Base-by-base conservation (phyloP, 2,329 filamentous ascomycete genomes). In the Alternaria tenuissima region DNA sequence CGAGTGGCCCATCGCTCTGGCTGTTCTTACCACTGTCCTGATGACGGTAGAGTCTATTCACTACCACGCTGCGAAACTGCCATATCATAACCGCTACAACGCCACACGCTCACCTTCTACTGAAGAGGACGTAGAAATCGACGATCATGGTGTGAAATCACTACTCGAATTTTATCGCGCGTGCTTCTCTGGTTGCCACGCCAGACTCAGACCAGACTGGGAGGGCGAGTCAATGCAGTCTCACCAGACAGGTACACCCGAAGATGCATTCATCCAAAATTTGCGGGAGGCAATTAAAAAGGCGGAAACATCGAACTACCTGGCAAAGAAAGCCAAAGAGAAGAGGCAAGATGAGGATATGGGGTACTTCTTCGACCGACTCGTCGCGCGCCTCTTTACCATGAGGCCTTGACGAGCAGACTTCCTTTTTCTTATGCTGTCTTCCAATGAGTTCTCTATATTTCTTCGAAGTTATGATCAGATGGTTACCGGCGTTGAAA, bases 31-130 rank as follows among this genome's bases (percentile, higher is more conserved):
- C 36, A 68, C 71, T 22, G 52, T 80, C 3, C 64, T 79, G 14
- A 79, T 80, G 77, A 74, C 71, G 0, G 64, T 80, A 16, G 78
- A 80, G 48, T 77, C 71, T 7, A 71, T 78, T 16, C 77, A 80
- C 22, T 80, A 79, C 63, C 77, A 80, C 32, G 71, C 74, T 0
- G 73, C 75, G 0, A 79, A 78, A 48, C 52, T 72, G 0, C 71
- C 76, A 0, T 80, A 78, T 46, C 78, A 80, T 54, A 55, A 66
- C 48, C 47, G 49, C 2, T 66, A 65, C 57, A 60, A 61, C 20
- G 4, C 34, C 2, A 5, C 42, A 0, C 38, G 34, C 11, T 46
- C 59, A 2, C 38, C 18, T 7, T 46, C 41, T 7, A 32, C 43
- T 1, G 64, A 69, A 11, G 59, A 66, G 9, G 48, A 66, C 7